Conservation (phyloP, 2,329 filamentous ascomycete species). For the Microascus cirrosus region DNA sequence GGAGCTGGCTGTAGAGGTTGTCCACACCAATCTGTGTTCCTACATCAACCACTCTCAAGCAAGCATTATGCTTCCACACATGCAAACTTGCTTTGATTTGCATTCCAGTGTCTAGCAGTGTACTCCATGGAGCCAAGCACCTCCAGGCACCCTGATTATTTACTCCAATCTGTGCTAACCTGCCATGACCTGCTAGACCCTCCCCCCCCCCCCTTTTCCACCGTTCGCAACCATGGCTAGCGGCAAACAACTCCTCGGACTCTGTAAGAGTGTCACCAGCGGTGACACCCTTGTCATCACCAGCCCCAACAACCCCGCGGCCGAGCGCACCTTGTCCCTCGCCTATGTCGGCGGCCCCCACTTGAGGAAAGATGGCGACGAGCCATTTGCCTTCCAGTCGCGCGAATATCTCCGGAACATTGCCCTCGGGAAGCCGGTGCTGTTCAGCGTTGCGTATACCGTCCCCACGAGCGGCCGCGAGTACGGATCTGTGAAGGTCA, state of each 20-base stretch:
- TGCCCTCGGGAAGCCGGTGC: conserved; percentile 74
- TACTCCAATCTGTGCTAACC: neutral
- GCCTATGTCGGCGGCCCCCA: conserved; percentile 88
- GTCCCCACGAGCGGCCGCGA: conserved; percentile 78
- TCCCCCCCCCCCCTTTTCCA: neutral
- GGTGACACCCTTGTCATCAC: conserved; percentile 84
- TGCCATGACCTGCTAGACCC: neutral
- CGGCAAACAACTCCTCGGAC: conserved; percentile 42
- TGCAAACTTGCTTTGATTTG: neutral
- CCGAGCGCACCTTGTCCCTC: conserved; percentile 79
- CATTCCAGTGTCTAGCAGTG: neutral
- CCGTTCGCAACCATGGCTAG: conserved; percentile 5
- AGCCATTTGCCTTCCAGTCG: conserved; percentile 87
- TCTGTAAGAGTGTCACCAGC: conserved; percentile 88
- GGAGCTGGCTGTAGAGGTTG: neutral
- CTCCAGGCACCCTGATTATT: neutral
- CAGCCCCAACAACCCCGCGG: conserved; percentile 67
- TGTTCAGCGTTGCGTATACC: conserved; percentile 78
- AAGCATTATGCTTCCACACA: neutral
- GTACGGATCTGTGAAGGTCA: conserved; percentile 71
- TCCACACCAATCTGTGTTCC: neutral
- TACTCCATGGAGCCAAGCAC: neutral
- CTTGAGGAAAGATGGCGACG: conserved; percentile 78
- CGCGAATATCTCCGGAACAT: conserved; percentile 83
- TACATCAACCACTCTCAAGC: neutral